phyloP scores from a whole-genome alignment of 2,329 filamentous ascomycete genomes.

The Lomentospora prolificans region DNA sequence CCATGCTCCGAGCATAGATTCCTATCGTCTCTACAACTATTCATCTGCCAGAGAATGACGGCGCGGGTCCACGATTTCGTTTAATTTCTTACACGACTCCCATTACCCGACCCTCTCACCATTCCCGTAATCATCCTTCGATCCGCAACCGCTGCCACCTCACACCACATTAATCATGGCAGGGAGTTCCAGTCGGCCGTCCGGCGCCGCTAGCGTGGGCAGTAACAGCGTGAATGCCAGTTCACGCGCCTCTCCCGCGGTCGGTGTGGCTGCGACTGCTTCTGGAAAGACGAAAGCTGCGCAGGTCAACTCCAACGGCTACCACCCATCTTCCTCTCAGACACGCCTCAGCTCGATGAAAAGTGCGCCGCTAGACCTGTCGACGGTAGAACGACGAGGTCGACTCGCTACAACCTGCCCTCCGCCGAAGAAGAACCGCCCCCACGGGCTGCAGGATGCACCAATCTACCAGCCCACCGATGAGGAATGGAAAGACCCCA shows the following conservation, averaged over 20 bases:
- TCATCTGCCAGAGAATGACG: constrained; percentile 6
- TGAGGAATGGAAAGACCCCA: constrained; percentile 90
- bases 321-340: constrained; percentile 34
- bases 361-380: constrained; percentile 64
- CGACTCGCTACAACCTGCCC: constrained; percentile 69
- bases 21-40: neutral
- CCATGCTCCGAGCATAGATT: neutral
- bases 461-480: constrained; percentile 84
- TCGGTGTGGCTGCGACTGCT: constrained; percentile 18
- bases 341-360: constrained; percentile 45
- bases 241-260: constrained; percentile 41
- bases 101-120: neutral
- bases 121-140: neutral
- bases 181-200: constrained; percentile 20
- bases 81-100: neutral
- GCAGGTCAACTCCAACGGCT: constrained; percentile 41
- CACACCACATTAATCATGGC: too few relatives aligned
- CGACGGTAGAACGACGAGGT: constrained; percentile 84
- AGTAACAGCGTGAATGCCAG: constrained; percentile 36
- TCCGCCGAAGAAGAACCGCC: constrained; percentile 65
- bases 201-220: constrained; percentile 25
- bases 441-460: constrained; percentile 79
- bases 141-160: neutral
- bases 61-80: neutral
- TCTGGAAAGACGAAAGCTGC: constrained; percentile 2